These are phyloP conservation scores for Hypoxylon fragiforme DNA, from an alignment of 495 filamentous ascomycete species.

Conservation along the genomic window DNA sequence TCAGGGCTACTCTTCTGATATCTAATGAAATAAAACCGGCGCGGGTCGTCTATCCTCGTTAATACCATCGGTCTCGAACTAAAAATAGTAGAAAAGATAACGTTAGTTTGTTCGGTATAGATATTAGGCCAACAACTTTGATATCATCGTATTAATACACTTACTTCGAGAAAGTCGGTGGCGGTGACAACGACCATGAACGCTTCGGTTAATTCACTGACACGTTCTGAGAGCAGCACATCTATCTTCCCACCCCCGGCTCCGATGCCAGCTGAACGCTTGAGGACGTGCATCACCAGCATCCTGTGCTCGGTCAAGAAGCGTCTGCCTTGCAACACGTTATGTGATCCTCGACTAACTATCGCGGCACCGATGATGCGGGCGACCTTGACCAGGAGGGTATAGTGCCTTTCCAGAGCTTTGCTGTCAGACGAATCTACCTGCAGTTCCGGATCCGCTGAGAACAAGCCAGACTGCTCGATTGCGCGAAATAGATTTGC, in stretches of 20 bases:
- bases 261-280: constrained; percentile 82
- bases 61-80: constrained; percentile 49
- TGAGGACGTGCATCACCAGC: constrained; percentile 85
- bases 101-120: constrained; percentile 19
- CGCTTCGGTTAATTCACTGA: constrained; percentile 59
- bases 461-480: constrained; percentile 77
- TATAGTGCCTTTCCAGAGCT: constrained; percentile 79
- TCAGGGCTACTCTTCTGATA: neutral
- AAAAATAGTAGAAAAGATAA: constrained; percentile 6
- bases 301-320: constrained; percentile 81
- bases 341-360: constrained; percentile 76
- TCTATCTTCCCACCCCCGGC: constrained; percentile 41
- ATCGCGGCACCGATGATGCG: constrained; percentile 80
- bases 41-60: constrained; percentile 25
- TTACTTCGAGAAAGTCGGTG: constrained; percentile 64
- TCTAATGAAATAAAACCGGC: constrained; percentile 32
- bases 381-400: constrained; percentile 76
- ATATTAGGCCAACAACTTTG: neutral
- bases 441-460: constrained; percentile 90
- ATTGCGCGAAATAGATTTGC: constrained; percentile 86
- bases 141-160: too few relatives aligned
- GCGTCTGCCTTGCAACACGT: constrained; percentile 71
- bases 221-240: constrained; percentile 46
- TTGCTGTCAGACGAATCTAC: constrained; percentile 55
- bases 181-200: constrained; percentile 61